Evolutionary conservation across 306 rosid genomes (phyloP), one percentile per base, ranked within the genome.

Genomic region (Lupinus albus): DNA sequence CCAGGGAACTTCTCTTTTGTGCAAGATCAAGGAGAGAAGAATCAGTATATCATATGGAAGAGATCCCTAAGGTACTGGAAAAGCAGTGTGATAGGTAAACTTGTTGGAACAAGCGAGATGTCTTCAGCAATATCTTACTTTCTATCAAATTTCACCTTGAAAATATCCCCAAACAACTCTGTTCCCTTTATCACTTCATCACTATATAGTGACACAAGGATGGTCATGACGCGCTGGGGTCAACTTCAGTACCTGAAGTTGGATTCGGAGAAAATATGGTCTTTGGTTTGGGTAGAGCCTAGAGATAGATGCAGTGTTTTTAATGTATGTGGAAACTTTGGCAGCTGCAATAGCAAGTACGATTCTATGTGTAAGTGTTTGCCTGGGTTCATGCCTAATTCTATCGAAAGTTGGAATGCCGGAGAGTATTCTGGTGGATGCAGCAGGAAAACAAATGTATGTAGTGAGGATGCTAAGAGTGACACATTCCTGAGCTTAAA

Each of bases 21-120:
- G 78, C 86, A 71, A 58, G 91, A 84, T 79, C 75, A 85, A 48
- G 86, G 72, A 54, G 76, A 12, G 48, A 83, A 12, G 48, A 83
- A 85, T 51, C 85, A 86, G 32, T 85, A 76, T 12, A 75, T 82
- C 45, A 86, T 86, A 48, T 87, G 88, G 87, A 85, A 78, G 70
- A 83, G 96, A 81, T 89, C 96, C 1, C 64, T 82, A 13, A 83
- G 61, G 82, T 89, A 81, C 77, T 89, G 93, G 96, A 85, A 83
- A 73, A 89, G 89, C 73, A 88, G 87, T 58, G 82, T 80, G 30
- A 69, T 85, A 54, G 83, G 81, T 8, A 76, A 77, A 38, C 74
- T 83, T 57, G 76, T 68, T 21, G 84, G 81, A 67, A 66, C 85
- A 16, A 81, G 81, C 76, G 85, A 85, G 72, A 81, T 87, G 84